Evolutionary conservation across 2,329 filamentous ascomycete species (phyloP).

Genomic region (Laburnicola sp.): DNA sequence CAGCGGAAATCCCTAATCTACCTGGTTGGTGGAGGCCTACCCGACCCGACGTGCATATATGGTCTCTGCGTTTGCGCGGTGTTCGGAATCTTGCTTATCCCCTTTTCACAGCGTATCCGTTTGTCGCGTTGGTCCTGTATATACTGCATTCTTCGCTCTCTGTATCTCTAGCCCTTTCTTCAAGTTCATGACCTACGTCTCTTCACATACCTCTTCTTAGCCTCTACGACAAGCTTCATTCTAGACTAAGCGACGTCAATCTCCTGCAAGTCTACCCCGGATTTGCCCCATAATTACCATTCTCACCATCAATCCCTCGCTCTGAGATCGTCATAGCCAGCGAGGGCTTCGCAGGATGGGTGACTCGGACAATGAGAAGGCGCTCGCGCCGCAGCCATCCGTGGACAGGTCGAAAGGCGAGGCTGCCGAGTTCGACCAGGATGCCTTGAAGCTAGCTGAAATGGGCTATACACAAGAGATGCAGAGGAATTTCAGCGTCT

Average conservation of each 20-base stretch:
- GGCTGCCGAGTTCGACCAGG: slow-evolving; percentile 32
- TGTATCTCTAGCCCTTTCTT: background rate
- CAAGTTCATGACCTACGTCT: background rate
- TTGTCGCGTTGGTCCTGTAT: background rate
- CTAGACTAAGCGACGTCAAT: slow-evolving; percentile 2
- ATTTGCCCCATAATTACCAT: background rate
- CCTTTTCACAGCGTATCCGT: background rate
- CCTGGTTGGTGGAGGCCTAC: slow-evolving; percentile 1
- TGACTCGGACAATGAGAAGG: slow-evolving; percentile 20
- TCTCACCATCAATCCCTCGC: background rate
- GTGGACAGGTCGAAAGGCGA: slow-evolving; percentile 17
- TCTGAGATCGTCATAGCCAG: background rate
- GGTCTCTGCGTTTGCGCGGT: background rate
- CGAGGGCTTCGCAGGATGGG: slow-evolving; percentile 2
- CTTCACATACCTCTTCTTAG: background rate
- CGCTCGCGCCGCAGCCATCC: slow-evolving; percentile 10
- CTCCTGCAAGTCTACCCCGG: background rate
- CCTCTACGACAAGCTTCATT: background rate
- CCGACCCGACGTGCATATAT: background rate
- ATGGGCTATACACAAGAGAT: slow-evolving; percentile 56
- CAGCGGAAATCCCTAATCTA: background rate
- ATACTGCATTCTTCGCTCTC: background rate
- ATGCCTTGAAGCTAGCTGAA: slow-evolving; percentile 50
- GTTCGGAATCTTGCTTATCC: slow-evolving; percentile 1
- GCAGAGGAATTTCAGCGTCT: slow-evolving; percentile 54